Conservation (phyloP, 306 rosid species). For the Fagus crenata region DNA sequence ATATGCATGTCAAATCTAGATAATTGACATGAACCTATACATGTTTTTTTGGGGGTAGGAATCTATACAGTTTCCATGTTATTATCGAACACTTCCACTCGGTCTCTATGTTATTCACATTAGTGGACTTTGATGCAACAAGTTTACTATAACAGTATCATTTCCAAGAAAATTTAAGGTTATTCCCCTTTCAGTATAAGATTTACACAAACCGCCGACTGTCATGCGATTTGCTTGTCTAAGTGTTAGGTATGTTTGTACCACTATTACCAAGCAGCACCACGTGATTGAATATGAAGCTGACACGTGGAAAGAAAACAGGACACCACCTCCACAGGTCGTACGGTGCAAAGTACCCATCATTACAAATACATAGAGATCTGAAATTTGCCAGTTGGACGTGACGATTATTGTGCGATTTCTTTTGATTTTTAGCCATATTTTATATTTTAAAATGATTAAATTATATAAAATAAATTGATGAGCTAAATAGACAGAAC, state of each 20-base stretch:
- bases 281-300: slow-evolving; percentile 9
- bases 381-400: slow-evolving; percentile 37
- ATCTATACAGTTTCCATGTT: too few species aligned
- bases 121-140: not conserved
- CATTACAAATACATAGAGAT: slow-evolving; percentile 8
- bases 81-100: too few species aligned
- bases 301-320: slow-evolving; percentile 17
- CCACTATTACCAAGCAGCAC: slow-evolving; percentile 22
- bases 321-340: not conserved
- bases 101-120: not conserved
- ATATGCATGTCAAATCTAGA: too few species aligned
- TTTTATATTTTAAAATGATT: not conserved
- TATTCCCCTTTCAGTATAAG: not conserved
- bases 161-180: not conserved
- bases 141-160: not conserved
- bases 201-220: slow-evolving; percentile 15
- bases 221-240: slow-evolving; percentile 36
- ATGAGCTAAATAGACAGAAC: not conserved
- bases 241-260: slow-evolving; percentile 20
- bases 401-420: slow-evolving; percentile 19
- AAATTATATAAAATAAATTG: not conserved
- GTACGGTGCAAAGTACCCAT: slow-evolving; percentile 46
- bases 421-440: not conserved
- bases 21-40: too few species aligned
- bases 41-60: too few species aligned